Evolutionary conservation across 805 yeast genomes (phyloP).

Genomic region (Starmerella powellii): DNA sequence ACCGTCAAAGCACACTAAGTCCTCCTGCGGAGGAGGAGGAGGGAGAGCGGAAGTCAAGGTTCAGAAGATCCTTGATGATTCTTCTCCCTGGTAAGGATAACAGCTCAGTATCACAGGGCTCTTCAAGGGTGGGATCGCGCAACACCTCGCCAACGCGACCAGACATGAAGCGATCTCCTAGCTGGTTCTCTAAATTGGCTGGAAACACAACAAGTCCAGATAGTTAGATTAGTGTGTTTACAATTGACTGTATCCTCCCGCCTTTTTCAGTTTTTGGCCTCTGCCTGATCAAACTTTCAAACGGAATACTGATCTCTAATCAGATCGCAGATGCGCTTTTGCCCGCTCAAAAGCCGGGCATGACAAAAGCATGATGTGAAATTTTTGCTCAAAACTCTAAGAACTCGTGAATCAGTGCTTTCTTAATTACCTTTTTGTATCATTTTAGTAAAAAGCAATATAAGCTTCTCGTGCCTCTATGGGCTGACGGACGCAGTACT

Average conservation of each 20-base stretch:
- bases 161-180: conserved; percentile 11
- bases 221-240: not conserved
- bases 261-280: no score
- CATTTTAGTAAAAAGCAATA: no score
- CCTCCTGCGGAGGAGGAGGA: conserved; percentile 14
- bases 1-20: conserved; percentile 5
- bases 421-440: no score
- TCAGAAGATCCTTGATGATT: conserved; percentile 20
- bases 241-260: not conserved
- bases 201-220: not conserved
- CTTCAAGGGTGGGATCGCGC: conserved; percentile 1
- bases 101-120: not conserved
- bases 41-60: conserved; percentile 16
- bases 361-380: no score
- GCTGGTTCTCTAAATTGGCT: conserved; percentile 10
- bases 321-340: no score
- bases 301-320: no score
- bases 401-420: no score
- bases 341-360: no score
- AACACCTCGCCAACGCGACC: conserved; percentile 3
- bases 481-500: no score
- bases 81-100: conserved; percentile 10
- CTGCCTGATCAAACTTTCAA: no score
- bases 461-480: no score
- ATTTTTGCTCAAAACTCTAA: no score